phyloP scores from a whole-genome alignment of 345 rosid species.

The Nasturtium officinale region DNA sequence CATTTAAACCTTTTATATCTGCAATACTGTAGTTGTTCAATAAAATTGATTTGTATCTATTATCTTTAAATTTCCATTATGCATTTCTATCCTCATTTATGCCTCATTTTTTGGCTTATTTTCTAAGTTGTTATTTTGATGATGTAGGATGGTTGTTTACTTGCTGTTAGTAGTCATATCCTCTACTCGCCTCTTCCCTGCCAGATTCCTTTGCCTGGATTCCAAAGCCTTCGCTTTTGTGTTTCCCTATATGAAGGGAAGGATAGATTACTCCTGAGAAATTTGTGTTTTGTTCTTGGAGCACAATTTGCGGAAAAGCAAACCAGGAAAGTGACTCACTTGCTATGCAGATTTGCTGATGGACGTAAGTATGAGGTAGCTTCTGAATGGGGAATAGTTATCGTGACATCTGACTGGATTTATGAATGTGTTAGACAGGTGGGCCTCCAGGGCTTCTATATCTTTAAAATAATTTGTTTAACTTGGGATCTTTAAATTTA shows the following conservation, averaged over 20 bases:
- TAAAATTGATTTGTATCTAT: slow-evolving; percentile 7
- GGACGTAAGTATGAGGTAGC: slow-evolving; percentile 86
- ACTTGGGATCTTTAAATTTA: slow-evolving; percentile 17
- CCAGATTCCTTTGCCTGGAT: slow-evolving; percentile 81
- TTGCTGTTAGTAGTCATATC: slow-evolving; percentile 75
- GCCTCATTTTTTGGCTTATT: slow-evolving; percentile 21
- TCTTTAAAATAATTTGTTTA: slow-evolving; percentile 18
- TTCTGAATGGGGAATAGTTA: slow-evolving; percentile 67
- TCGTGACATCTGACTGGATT: slow-evolving; percentile 78
- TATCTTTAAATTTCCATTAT: neutral
- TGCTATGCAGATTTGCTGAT: slow-evolving; percentile 68
- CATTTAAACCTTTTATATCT: neutral
- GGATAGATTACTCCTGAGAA: slow-evolving; percentile 71
- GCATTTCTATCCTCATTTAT: slow-evolving; percentile 5
- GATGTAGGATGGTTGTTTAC: slow-evolving; percentile 78
- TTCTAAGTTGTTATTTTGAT: slow-evolving; percentile 39
- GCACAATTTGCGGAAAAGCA: slow-evolving; percentile 64
- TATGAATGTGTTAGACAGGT: slow-evolving; percentile 91
- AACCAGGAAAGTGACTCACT: slow-evolving; percentile 81
- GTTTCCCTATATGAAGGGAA: slow-evolving; percentile 79
- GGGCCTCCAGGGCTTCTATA: slow-evolving; percentile 26
- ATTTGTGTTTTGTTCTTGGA: slow-evolving; percentile 84
- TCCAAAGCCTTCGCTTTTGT: slow-evolving; percentile 73
- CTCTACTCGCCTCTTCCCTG: slow-evolving; percentile 93
- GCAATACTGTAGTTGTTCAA: slow-evolving; percentile 10